A percentile compares a stretch with the other conserved stretches of the same genome.
Evolutionary conservation across 768 basidiomycete genomes (phyloP).

Genomic region (Pleurotus giganteus): DNA sequence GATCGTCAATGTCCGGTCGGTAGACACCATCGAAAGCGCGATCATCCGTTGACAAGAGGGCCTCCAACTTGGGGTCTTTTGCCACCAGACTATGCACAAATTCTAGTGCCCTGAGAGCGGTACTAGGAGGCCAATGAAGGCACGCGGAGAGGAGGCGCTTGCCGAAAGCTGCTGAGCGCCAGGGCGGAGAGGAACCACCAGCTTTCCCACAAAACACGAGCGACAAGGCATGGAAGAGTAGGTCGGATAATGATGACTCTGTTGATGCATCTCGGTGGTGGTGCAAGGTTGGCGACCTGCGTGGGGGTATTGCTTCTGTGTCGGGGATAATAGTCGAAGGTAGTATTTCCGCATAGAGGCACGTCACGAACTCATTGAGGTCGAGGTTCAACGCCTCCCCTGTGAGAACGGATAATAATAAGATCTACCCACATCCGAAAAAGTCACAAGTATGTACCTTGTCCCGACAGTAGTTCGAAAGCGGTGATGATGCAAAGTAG

Average conservation of each 20-base stretch:
- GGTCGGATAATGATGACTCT: constrained; percentile 39
- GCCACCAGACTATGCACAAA: constrained; percentile 72
- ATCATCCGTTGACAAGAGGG: constrained; percentile 85
- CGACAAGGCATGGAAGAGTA: constrained; percentile 84
- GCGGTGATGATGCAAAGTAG: constrained; percentile 91
- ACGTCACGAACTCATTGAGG: constrained; percentile 82
- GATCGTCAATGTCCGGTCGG: constrained; percentile 84
- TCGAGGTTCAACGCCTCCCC: constrained; percentile 98
- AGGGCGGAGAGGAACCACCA: constrained; percentile 42
- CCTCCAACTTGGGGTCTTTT: constrained; percentile 79
- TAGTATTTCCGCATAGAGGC: constrained; percentile 80
- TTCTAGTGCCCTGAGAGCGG: constrained; percentile 65
- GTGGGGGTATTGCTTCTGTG: constrained; percentile 54
- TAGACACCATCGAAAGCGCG: constrained; percentile 82
- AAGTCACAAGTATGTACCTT: constrained; percentile 55
- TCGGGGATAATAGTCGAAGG: constrained; percentile 66
- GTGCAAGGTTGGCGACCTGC: constrained; percentile 25
- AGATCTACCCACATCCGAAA: background rate
- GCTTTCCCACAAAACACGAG: constrained; percentile 67
- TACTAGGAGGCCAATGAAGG: constrained; percentile 74
- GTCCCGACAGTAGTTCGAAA: constrained; percentile 95
- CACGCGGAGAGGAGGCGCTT: constrained; percentile 86
- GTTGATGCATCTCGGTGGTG: constrained; percentile 24
- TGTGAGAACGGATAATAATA: constrained; percentile 29
- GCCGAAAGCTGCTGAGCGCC: constrained; percentile 87